Conservation (phyloP, 495 filamentous ascomycete genomes). For the Penicillium coffeae region DNA sequence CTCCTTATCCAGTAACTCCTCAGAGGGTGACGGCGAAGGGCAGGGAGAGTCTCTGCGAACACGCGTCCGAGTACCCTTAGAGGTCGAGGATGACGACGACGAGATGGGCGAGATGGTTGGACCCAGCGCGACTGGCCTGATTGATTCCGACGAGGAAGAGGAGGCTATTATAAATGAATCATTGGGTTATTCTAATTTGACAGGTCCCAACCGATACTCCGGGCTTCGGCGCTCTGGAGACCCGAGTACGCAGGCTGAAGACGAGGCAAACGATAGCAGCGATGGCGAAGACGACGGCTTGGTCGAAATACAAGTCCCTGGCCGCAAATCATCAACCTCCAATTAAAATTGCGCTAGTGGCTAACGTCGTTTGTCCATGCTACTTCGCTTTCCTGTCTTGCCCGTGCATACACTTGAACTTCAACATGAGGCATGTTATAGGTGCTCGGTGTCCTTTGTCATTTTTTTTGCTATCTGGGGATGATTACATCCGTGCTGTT, state of each 20-base stretch:
- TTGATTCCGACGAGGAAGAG: slow-evolving; percentile 47
- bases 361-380: no score
- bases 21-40: slow-evolving; percentile 38
- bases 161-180: slow-evolving; percentile 49
- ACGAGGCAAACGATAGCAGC: slow-evolving; percentile 44
- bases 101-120: slow-evolving; percentile 51
- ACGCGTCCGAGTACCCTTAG: slow-evolving; percentile 40
- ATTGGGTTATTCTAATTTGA: slow-evolving; percentile 39
- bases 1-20: slow-evolving; percentile 39
- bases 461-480: slow-evolving; percentile 10
- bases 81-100: slow-evolving; percentile 47
- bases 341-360: slow-evolving; percentile 14
- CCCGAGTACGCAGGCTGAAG: slow-evolving; percentile 36
- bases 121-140: slow-evolving; percentile 33
- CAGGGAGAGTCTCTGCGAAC: slow-evolving; percentile 30
- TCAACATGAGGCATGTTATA: slow-evolving; percentile 3
- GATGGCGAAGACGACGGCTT: slow-evolving; percentile 48
- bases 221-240: slow-evolving; percentile 30
- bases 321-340: slow-evolving; percentile 35
- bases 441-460: slow-evolving; percentile 1
- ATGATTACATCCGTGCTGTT: slow-evolving; percentile 13
- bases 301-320: slow-evolving; percentile 46
- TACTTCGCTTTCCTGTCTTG: no score
- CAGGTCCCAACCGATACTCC: slow-evolving; percentile 32
- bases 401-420: slow-evolving; percentile 5